A percentile compares a stretch with the other conserved stretches of the same genome.
phyloP scores from a whole-genome alignment of 1,139 yeast species.

The Geotrichum australiense region DNA sequence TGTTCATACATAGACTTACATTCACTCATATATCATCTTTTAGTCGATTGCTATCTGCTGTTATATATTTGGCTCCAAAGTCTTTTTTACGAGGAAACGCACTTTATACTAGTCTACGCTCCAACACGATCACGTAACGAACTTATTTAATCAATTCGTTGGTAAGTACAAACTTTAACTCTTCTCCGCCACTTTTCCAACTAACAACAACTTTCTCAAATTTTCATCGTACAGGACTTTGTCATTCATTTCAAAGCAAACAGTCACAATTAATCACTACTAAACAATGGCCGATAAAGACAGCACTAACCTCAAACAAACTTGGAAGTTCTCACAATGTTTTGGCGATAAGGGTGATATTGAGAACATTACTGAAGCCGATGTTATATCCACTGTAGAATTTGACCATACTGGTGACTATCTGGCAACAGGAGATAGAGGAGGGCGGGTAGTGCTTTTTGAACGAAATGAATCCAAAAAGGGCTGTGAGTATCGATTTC shows the following conservation, averaged over 20 bases:
- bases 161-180: neutral
- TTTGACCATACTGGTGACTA: slow-evolving; percentile 93
- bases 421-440: slow-evolving; percentile 96
- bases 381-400: slow-evolving; percentile 94
- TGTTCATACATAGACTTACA: no score
- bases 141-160: neutral
- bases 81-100: no score
- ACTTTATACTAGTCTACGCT: no score
- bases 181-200: neutral
- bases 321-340: slow-evolving; percentile 48
- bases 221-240: no score
- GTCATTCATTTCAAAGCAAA: neutral
- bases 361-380: slow-evolving; percentile 94
- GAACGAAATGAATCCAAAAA: slow-evolving; percentile 77
- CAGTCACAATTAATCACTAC: no score
- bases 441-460: slow-evolving; percentile 94
- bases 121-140: no score
- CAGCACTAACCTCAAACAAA: slow-evolving; percentile 29
- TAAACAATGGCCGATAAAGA: slow-evolving; percentile 23
- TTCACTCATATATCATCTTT: no score
- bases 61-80: no score
- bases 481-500: slow-evolving; percentile 89
- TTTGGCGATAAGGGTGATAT: slow-evolving; percentile 98
- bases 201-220: no score
- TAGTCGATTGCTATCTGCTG: no score